Evolutionary conservation across 163 green algal species (phyloP), one percentile per base, ranked within the genome.

Genomic region (Volvox carteri): DNA sequence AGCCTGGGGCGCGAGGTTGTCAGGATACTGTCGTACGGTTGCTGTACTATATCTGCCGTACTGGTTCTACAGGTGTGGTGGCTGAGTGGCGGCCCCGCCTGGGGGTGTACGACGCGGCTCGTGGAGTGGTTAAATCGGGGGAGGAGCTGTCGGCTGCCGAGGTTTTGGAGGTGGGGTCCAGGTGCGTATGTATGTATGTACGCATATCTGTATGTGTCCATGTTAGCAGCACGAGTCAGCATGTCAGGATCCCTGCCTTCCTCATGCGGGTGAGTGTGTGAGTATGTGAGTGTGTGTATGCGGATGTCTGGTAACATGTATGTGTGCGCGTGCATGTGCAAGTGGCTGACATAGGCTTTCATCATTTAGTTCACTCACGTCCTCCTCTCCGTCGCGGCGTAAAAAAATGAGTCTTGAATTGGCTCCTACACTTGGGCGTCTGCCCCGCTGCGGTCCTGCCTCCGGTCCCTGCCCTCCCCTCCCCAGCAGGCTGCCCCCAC

Each of bases 91-190:
- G 35, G 35, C 65, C 81, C 1, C 21, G 33, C 7, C 4, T 72
- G 21, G 81, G 65, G 0, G 81, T 87, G 81, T 87, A 87, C 48
- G 81, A 87, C 81, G 65, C 30, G 1, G 19, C 44, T 1, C n/a
- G 33, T 2, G 65, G 62, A 2, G 14, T 23, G 0, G 41, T 79
- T 23, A 12, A 7, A 35, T 18, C 14, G 25, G 8, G 30, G 21
- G 67, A 79, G 65, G 62, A 87, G 7, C 81, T 80, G 65, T n/a
- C 39, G 2, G 25, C 79, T 1, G 33, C 33, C 21, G 81, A 79
- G 65, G 30, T 30, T 33, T 21, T 21, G 48, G 65, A 35, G 65
- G 8, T 54, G 19, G 65, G 46, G 0, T 35, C 12, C 46, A 65
- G 81, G 81, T 87, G 65, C 16, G 65, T 50, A 39, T 54, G 14